Conservation (phyloP, 2,329 filamentous ascomycete species). For the Chaetomiaceae sp. region DNA sequence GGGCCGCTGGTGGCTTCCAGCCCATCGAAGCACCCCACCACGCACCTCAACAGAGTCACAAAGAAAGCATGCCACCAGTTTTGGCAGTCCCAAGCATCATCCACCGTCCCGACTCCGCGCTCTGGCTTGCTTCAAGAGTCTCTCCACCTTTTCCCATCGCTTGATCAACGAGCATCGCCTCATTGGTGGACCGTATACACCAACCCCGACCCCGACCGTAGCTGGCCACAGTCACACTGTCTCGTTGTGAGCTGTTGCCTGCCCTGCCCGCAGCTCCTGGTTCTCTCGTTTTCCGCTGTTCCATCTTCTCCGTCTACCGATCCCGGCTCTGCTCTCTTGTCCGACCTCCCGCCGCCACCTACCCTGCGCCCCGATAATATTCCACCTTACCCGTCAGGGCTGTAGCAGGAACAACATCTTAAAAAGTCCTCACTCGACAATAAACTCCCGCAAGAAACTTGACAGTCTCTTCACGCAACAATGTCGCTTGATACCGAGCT, state of each 20-base stretch:
- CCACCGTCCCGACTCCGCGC: background rate
- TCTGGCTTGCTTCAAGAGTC: background rate
- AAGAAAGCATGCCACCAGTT: background rate
- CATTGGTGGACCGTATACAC: conserved; percentile 11
- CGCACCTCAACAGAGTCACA: background rate
- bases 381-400: background rate
- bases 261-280: background rate
- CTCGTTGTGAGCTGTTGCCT: background rate
- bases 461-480: conserved; percentile 24
- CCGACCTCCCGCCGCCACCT: background rate
- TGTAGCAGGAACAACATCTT: conserved; percentile 13
- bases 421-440: too few relatives aligned
- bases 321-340: background rate
- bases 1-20: background rate
- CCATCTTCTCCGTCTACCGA: background rate
- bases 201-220: background rate
- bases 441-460: too few relatives aligned
- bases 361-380: background rate
- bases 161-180: conserved; percentile 12
- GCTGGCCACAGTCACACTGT: background rate
- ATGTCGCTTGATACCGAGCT: conserved; percentile 30
- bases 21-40: conserved; percentile 11
- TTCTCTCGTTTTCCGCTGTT: background rate
- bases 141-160: conserved; percentile 8
- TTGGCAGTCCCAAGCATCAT: background rate